phyloP scores from a whole-genome alignment of 257 asterid genomes.

The Nicotiana noctiflora region DNA sequence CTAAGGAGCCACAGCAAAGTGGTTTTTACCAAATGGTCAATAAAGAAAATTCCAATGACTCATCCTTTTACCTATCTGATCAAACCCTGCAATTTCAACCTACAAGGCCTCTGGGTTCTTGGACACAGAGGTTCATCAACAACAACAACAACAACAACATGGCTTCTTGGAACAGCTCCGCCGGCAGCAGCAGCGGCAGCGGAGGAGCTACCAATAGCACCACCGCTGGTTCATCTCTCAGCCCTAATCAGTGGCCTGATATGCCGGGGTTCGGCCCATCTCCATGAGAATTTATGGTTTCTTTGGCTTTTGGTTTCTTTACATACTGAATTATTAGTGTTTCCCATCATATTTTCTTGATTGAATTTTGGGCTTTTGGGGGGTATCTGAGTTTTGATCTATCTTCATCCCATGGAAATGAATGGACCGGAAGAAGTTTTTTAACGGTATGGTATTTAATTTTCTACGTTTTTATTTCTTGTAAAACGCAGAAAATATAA shows the following conservation, averaged over 20 bases:
- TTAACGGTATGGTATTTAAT: background rate
- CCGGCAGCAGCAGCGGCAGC: background rate
- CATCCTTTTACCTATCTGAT: slow-evolving; percentile 15
- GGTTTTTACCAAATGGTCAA: slow-evolving; percentile 4
- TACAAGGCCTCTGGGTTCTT: slow-evolving; percentile 28
- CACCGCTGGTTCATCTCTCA: slow-evolving; percentile 26
- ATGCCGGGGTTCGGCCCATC: slow-evolving; percentile 31
- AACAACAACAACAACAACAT: slow-evolving; percentile 9
- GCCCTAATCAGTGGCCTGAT: slow-evolving; percentile 33
- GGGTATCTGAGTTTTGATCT: background rate
- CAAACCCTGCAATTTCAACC: slow-evolving; percentile 14
- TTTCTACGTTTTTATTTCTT: background rate
- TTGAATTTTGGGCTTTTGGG: background rate
- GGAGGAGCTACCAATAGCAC: background rate
- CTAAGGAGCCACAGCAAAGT: slow-evolving; percentile 1
- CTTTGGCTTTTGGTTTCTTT: background rate
- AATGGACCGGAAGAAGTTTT: background rate
- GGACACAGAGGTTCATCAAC: slow-evolving; percentile 34
- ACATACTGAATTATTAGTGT: background rate
- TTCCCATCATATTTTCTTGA: background rate
- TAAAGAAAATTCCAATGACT: slow-evolving; percentile 5
- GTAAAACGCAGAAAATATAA: slow-evolving; percentile 1
- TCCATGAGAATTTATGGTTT: slow-evolving; percentile 9
- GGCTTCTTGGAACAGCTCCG: slow-evolving; percentile 20
- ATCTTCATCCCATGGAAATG: background rate